Conservation (phyloP, 192 early-diverging fungal species). For the Geosiphon pyriformis region DNA sequence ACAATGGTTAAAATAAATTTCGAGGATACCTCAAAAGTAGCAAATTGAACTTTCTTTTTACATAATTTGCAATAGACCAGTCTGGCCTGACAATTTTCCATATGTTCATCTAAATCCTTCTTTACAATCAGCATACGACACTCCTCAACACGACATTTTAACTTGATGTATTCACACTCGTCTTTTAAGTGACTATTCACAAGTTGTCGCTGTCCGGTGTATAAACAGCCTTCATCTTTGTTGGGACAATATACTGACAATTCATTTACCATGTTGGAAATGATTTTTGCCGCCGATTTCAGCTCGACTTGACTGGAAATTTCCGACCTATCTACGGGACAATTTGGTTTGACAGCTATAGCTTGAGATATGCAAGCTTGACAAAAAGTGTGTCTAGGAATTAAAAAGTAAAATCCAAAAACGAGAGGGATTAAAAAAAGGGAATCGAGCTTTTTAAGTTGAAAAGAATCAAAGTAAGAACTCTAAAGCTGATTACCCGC, state of each 20-base stretch:
- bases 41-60: slow-evolving; percentile 42
- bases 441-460: background rate
- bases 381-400: slow-evolving; percentile 63
- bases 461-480: background rate
- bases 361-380: slow-evolving; percentile 51
- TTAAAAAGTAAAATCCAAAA: background rate
- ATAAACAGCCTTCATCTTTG: slow-evolving; percentile 45
- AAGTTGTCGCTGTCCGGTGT: slow-evolving; percentile 52
- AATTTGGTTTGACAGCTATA: slow-evolving; percentile 38
- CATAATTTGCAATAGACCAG: slow-evolving; percentile 51
- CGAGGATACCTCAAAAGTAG: slow-evolving; percentile 47
- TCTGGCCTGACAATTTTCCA: slow-evolving; percentile 51
- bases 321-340: slow-evolving; percentile 55
- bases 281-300: slow-evolving; percentile 50
- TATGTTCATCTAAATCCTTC: slow-evolving; percentile 50
- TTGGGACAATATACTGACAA: slow-evolving; percentile 55
- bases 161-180: slow-evolving; percentile 49
- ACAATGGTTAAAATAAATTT: background rate
- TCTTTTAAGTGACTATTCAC: slow-evolving; percentile 47
- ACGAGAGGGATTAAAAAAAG: background rate
- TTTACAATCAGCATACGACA: slow-evolving; percentile 50
- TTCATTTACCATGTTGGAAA: slow-evolving; percentile 63
- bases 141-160: slow-evolving; percentile 47
- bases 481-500: slow-evolving; percentile 41
- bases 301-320: slow-evolving; percentile 36